Base-by-base conservation (phyloP, 345 rosid species). In the Eucalyptus melliodora region DNA sequence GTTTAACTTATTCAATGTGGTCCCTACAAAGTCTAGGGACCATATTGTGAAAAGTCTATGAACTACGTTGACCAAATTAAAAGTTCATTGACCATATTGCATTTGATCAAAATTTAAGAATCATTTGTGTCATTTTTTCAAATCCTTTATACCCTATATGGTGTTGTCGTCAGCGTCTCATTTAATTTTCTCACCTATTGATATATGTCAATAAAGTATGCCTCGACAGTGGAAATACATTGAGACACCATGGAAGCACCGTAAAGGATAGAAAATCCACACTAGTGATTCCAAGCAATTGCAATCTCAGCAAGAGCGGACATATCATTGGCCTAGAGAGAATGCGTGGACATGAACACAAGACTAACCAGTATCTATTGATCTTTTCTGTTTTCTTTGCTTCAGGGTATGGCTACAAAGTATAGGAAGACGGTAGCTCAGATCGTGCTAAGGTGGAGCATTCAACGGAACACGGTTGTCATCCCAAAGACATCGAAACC, bases 401-500 rank as follows among this genome's bases (percentile, higher is more conserved):
- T 45, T 34, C 90, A 97, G 99, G 95, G 92, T 86, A 86, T 97
- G 90, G 97, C 97, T 2, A 94, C 94, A 91, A 97, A 97, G 90
- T 95, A 96, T 91, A 92, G 94, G 91, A 96, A 93, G 93, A 95
- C 97, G 23, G 94, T 90, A 31, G 97, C 98, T 34, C 99, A 96
- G 92, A 91, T 95, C 59, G 96, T 92, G 86, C 97, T 96, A 13
- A 93, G 94, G 47, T 97, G 98, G 97, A 98, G 95, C 91, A 94
- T 96, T 62, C 99, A 96, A 60, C 93, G 96, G 49, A 93, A 96
- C 94, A 95, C 95, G 1, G 96, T 92, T 27, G 94, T 96, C 85
- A 97, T 97, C 87, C 99, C 98, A 24, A 97, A 97, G 90, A 89
- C 98, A 65, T 95, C 97, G 3, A 96, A 95, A 86, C 62, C 92